Evolutionary conservation across 495 filamentous ascomycete species (phyloP), one percentile per base, ranked within the genome.

Genomic region (Ascobolus immersus): DNA sequence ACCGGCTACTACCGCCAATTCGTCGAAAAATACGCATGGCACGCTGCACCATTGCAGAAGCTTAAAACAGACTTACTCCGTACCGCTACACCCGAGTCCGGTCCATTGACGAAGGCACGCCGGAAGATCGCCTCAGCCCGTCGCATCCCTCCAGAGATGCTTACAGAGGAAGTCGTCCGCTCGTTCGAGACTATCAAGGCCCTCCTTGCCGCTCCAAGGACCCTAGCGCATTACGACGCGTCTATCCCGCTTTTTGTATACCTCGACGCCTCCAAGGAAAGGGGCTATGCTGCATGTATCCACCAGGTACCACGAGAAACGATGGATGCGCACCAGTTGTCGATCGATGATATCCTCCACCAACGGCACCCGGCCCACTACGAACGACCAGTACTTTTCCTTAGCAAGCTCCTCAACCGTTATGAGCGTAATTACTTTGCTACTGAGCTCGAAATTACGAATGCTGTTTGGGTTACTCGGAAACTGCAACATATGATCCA

Each of bases 1-100:
- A 32, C 32, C 35, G 17, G 28, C 14, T 38, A 38, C 20, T 38
- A 38, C 13, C 1, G 28, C 6, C 22, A 38, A 20, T 38, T 38
- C 17, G 32, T 38, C 3, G 3, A 2, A 24, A 26, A 28, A 20
- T 38, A 22, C 12, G 8, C 28, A 2, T 32, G 22, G 13, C 30
- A 32, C 11, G 35, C 28, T 1, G 20, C 18, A 2, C 35, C 19
- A 0, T 20, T 38, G 0, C 17, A 22, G 11, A 18, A 32, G 0
- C 35, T 38, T 1, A 38, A 26, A 10, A 22, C 14, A 19, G 28
- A 12, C 6, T n/a, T n/a, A n/a, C n/a, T n/a, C n/a, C n/a, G n/a
- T n/a, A n/a, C n/a, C n/a, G n/a, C n/a, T n/a, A n/a, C n/a, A n/a
- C n/a, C n/a, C n/a, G n/a, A 21, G 8, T 1, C 23, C 15, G n/a